These are phyloP conservation scores for Hymenoscyphus occultus DNA, from an alignment of 2,329 filamentous ascomycete species.

Conservation along the genomic window DNA sequence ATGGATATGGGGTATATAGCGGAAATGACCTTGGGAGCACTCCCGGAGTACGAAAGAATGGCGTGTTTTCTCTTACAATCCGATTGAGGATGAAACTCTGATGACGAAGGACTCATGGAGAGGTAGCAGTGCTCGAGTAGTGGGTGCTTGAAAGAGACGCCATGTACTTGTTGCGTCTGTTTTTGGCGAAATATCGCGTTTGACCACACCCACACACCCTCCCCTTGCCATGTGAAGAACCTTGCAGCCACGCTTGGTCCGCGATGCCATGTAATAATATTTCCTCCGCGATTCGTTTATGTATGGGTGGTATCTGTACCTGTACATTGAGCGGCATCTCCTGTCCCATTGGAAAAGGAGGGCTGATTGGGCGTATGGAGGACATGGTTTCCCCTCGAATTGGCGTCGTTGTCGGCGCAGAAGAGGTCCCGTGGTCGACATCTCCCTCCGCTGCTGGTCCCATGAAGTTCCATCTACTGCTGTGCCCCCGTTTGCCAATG, in stretches of 20 bases:
- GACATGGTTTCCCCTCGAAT: background rate
- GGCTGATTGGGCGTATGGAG: background rate
- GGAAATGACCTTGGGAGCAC: background rate
- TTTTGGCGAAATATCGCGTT: slow-evolving; percentile 1
- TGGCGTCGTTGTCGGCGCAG: slow-evolving; percentile 1
- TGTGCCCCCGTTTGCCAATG: background rate
- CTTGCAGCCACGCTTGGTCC: background rate
- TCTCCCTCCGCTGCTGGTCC: background rate
- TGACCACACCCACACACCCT: background rate
- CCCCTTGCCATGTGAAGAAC: background rate
- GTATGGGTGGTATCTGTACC: background rate
- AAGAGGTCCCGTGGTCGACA: background rate
- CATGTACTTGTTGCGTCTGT: background rate
- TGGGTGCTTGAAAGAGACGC: background rate
- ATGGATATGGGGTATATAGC: background rate
- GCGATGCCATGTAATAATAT: background rate
- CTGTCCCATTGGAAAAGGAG: too few species aligned
- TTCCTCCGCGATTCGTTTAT: background rate
- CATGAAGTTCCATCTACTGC: background rate
- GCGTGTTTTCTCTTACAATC: background rate
- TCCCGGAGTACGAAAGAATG: background rate
- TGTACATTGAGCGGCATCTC: background rate
- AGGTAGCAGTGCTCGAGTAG: background rate
- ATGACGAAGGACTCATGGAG: background rate
- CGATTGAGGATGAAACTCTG: background rate